Evolutionary conservation across 345 rosid species (phyloP), one percentile per base, ranked within the genome.

Genomic region (Hirschfeldia incana): DNA sequence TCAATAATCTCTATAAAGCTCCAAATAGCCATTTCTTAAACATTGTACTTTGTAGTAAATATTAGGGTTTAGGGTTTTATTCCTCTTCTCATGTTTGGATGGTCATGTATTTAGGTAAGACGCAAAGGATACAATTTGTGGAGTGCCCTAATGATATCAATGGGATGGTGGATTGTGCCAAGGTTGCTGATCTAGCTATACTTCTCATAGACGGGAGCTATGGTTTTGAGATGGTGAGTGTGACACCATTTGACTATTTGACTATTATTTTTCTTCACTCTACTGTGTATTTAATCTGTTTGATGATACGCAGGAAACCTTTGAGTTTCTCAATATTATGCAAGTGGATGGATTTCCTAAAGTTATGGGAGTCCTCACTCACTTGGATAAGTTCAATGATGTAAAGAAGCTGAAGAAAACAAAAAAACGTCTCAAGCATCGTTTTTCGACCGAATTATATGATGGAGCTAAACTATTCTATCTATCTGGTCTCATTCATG

Each of bases 131-230:
- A 75, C 91, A 88, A 60, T 86, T 93, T 80, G 94, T 93, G 76
- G 96, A 93, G 77, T 91, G 96, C 64, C 97, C 94, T 3, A 91
- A 89, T 83, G 92, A 93, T 73, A 88, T 93, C 74, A 93, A 93
- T 81, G 93, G 93, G 70, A 91, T 93, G 97, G 84, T 91, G 63
- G 96, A 91, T 76, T 87, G 87, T 65, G 94, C 96, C 17, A 93
- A 93, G 76, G 85, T 80, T 80, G 94, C 96, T 74, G 96, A 92
- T 84, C 72, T 91, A 55, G 96, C 96, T n/a, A 67, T 93, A 82
- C 94, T 93, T 72, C 85, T 93, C 57, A 86, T 85, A 63, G 96
- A 89, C 74, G 96, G 90, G 83, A 92, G 97, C 76, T 92, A 91
- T 39, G 96, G 97, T 34, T 93, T 93, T 79, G 97, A 93, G 85